phyloP scores from a whole-genome alignment of 2,329 filamentous ascomycete species.

The Diaporthe eres region DNA sequence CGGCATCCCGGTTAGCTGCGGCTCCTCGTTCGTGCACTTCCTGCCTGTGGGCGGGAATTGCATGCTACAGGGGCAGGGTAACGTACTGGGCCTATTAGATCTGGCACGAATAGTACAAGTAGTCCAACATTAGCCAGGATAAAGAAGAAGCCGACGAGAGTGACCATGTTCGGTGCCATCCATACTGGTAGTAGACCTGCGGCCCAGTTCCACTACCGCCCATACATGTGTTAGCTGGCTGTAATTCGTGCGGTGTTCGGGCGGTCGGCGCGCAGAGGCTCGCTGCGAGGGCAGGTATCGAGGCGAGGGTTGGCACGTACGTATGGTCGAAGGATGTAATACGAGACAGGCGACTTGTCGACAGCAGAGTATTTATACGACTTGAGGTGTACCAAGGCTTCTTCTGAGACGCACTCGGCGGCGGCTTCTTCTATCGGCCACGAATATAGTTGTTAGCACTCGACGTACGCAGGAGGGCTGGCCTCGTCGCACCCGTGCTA shows the following conservation, averaged over 20 bases:
- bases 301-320: slow-evolving; percentile 68
- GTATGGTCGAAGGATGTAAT: slow-evolving; percentile 95
- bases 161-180: slow-evolving; percentile 98
- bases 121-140: slow-evolving; percentile 86
- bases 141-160: slow-evolving; percentile 93
- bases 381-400: slow-evolving; percentile 91
- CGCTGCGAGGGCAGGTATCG: slow-evolving; percentile 34
- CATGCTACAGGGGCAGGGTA: slow-evolving; percentile 31
- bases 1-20: slow-evolving; percentile 37
- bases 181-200: slow-evolving; percentile 94
- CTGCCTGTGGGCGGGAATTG: not conserved
- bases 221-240: slow-evolving; percentile 40
- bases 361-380: slow-evolving; percentile 98
- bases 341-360: slow-evolving; percentile 93
- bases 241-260: slow-evolving; percentile 23
- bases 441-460: slow-evolving; percentile 21
- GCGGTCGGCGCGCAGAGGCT: slow-evolving; percentile 32
- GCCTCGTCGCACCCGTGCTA: slow-evolving; percentile 30
- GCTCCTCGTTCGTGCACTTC: not conserved
- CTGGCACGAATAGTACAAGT: slow-evolving; percentile 86
- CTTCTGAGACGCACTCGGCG: slow-evolving; percentile 86
- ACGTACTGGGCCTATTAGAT: slow-evolving; percentile 88
- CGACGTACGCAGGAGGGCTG: not conserved
- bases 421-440: slow-evolving; percentile 63
- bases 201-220: slow-evolving; percentile 91